Conservation (phyloP, 768 basidiomycete genomes). For the Suillus plorans region DNA sequence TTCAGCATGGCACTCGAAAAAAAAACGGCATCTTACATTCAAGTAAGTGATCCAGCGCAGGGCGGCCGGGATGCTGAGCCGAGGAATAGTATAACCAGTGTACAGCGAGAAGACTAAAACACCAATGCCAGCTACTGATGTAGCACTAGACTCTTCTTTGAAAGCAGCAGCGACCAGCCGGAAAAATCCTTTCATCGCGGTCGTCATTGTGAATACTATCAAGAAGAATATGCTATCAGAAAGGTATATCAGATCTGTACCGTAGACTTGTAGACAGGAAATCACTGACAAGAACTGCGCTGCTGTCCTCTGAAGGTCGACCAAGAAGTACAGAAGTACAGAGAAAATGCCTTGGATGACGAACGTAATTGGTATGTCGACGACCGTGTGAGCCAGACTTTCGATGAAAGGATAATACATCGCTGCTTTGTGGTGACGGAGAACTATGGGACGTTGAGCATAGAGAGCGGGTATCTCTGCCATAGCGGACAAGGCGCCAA, state of each 20-base stretch:
- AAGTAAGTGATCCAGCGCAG: conserved; percentile 67
- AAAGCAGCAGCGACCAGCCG: conserved; percentile 63
- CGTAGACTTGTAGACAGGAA: conserved; percentile 14
- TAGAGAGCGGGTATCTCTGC: conserved; percentile 55
- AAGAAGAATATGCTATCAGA: conserved; percentile 54
- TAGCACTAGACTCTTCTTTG: conserved; percentile 58
- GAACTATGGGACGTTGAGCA: conserved; percentile 43
- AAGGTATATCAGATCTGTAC: neutral
- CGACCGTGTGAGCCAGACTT: conserved; percentile 44
- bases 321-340: conserved; percentile 59
- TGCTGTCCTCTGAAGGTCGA: conserved; percentile 52
- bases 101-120: conserved; percentile 57
- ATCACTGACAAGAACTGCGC: conserved; percentile 66
- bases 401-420: conserved; percentile 54
- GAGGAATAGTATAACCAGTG: conserved; percentile 59
- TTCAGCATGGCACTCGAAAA: neutral
- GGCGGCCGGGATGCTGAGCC: conserved; percentile 64
- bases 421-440: conserved; percentile 42
- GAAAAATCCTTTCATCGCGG: conserved; percentile 79
- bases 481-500: conserved; percentile 58
- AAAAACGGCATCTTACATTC: conserved; percentile 39
- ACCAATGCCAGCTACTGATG: conserved; percentile 53
- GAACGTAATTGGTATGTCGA: conserved; percentile 46
- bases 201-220: conserved; percentile 53
- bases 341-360: conserved; percentile 33